Evolutionary conservation across 805 yeast species (phyloP), one percentile per base, ranked within the genome.

Genomic region (Candida sithepensis): DNA sequence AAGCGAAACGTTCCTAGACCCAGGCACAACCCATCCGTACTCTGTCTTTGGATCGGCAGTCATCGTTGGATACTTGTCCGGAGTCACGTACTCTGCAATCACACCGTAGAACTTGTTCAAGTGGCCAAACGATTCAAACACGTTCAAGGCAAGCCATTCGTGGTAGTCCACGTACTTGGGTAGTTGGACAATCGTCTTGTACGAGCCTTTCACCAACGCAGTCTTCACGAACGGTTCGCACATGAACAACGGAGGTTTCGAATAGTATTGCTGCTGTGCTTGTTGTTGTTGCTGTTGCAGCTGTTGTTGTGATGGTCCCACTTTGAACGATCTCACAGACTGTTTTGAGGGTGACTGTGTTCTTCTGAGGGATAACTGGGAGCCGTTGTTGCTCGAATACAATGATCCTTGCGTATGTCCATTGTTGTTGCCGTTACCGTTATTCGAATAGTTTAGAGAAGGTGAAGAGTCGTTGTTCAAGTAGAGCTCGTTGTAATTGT

Each of bases 101-200:
- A 90, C 86, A 1, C 94, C 95, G 64, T 88, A 90, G 59, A 92
- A 90, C 61, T 87, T 94, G 56, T 87, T 85, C 48, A 94, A 68
- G 60, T 88, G 89, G 43, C 86, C 85, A 70, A 84, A 89, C 55
- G 88, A 79, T 67, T 94, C 99, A 66, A 91, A 91, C 6, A 88
- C 82, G 64, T 90, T 94, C 47, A 94, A 77, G 1, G 98, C 97
- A 16, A 94, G 73, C 99, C 99, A 94, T 65, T 94, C 99, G 46
- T 90, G 88, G 50, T 81, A 76, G 60, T 94, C 98, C 12, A 95
- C 97, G 62, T 92, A 92, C 62, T 88, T 89, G 18, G 99, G 99
- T 20, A 89, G 72, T 61, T 88, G 96, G 1, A 94, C 97, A 54
- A 94, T 94, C 1, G 99, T 91, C 61, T 88, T 90, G 71, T 90